A percentile compares a stretch with the other conserved stretches of the same genome.
These are phyloP conservation scores for Penicillium coprophilum DNA, from an alignment of 495 filamentous ascomycete species.

Conservation along the genomic window DNA sequence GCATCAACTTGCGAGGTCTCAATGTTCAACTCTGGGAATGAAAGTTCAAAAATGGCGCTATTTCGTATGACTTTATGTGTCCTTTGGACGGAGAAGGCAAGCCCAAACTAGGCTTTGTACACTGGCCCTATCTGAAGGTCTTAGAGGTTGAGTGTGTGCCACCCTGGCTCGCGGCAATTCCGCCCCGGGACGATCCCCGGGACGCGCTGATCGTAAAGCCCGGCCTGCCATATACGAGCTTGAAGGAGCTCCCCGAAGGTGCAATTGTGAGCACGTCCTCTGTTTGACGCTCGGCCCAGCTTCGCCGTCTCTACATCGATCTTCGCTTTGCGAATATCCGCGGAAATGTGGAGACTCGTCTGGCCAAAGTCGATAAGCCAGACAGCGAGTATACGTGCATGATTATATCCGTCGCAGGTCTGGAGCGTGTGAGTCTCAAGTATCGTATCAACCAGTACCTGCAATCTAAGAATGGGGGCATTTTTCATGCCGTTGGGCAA, in stretches of 20 bases:
- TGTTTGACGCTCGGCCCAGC: constrained; percentile 74
- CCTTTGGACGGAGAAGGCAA: background rate
- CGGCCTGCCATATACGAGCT: constrained; percentile 43
- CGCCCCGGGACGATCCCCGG: constrained; percentile 53
- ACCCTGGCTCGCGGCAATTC: constrained; percentile 59
- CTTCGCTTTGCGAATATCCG: constrained; percentile 68
- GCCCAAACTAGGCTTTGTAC: background rate
- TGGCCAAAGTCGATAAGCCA: constrained; percentile 70
- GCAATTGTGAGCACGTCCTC: constrained; percentile 76
- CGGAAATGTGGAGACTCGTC: constrained; percentile 77
- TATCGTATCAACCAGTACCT: constrained; percentile 69
- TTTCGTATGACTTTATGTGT: constrained; percentile 1
- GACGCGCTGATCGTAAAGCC: constrained; percentile 38
- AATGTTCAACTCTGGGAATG: background rate
- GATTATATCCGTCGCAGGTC: constrained; percentile 75
- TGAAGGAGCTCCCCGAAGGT: constrained; percentile 67
- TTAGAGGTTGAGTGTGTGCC: constrained; percentile 3
- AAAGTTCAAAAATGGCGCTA: background rate
- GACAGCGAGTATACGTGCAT: constrained; percentile 62
- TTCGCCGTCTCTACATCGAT: constrained; percentile 62
- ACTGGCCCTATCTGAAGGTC: background rate
- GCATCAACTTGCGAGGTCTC: background rate
- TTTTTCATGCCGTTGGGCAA: constrained; percentile 81
- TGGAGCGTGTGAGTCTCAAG: constrained; percentile 58
- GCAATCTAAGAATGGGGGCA: constrained; percentile 59